phyloP scores from a whole-genome alignment of 139 green algal genomes.

The Tetraselmis striata region DNA sequence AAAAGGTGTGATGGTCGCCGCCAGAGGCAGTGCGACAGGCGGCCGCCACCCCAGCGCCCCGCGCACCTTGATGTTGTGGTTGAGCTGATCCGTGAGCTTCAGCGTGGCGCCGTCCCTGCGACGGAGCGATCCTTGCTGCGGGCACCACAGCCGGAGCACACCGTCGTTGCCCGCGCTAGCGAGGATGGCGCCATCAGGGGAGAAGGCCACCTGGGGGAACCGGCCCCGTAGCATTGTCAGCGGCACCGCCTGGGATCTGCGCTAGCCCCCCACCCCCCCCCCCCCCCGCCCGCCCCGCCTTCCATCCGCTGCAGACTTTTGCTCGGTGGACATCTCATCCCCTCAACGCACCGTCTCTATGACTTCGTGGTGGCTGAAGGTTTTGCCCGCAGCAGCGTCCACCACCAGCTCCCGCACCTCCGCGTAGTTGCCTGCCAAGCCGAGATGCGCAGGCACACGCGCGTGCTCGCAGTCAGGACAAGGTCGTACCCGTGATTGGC shows the following conservation, averaged over 20 bases:
- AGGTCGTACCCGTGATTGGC: no score
- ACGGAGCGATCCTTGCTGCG: background rate
- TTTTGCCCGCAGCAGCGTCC: background rate
- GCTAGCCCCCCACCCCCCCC: no score
- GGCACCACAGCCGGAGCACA: background rate
- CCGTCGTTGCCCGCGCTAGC: background rate
- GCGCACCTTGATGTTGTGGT: background rate
- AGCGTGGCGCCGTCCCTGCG: background rate
- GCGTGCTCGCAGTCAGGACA: no score
- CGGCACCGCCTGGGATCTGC: no score
- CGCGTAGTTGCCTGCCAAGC: background rate
- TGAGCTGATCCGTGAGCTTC: background rate
- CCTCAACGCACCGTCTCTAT: background rate
- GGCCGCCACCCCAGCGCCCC: no score
- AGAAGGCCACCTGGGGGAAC: background rate
- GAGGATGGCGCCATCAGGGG: background rate
- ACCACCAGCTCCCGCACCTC: background rate
- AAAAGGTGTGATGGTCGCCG: no score
- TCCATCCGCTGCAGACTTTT: no score
- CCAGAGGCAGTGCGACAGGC: no score
- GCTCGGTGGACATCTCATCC: background rate
- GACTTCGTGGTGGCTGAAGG: background rate
- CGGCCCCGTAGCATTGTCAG: no score
- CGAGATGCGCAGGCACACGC: no score
- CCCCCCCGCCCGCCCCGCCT: no score